Evolutionary conservation across 2,329 filamentous ascomycete genomes (phyloP), one percentile per base, ranked within the genome.

Genomic region (Xylariaceae sp.): DNA sequence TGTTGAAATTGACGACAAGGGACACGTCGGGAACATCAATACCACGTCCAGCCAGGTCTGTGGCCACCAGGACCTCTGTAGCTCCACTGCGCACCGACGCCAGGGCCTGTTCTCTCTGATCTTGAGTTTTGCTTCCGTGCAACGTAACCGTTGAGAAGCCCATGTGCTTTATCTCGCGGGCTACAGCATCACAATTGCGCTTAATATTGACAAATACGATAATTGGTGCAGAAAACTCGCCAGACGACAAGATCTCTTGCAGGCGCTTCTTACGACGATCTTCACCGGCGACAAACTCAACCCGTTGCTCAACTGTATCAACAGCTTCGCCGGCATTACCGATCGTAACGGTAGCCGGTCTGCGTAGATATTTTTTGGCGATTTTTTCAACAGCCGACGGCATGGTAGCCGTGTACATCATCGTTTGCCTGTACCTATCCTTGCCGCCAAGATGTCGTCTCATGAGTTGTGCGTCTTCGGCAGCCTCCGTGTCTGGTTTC

Each of bases 401-500:
- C 94, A 99, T 99, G 23, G 94, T 99, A 47, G 94, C 94, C 61
- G 94, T 97, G 84, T 97, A 99, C 94, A 99, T 99, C 94, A 99
- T 99, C 0, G 94, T 99, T 73, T 99, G 93, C 54, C 94, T 82
- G 76, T 97, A 97, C 18, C 89, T 83, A 66, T 92, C 88, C 62
- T 85, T 85, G 15, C 85, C 85, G 47, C 87, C 86, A 1, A 96
- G 76, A 65, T 89, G 88, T 53, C 84, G 82, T 64, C 86, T 87
- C 93, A 97, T 97, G n/a, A 87, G 85, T 51, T 82, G 78, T 0
- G 89, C 80, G 68, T 97, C 84, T 72, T 99, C 94, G 5, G 94
- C 94, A 47, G 90, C 91, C 10, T 97, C 93, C 0, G 84, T 89
- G 72, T 99, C 94, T 0, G 94, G 94, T 73, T 97, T 99, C 73